Base-by-base conservation (phyloP, 2,329 filamentous ascomycete species). In the Xylariaceae sp. region DNA sequence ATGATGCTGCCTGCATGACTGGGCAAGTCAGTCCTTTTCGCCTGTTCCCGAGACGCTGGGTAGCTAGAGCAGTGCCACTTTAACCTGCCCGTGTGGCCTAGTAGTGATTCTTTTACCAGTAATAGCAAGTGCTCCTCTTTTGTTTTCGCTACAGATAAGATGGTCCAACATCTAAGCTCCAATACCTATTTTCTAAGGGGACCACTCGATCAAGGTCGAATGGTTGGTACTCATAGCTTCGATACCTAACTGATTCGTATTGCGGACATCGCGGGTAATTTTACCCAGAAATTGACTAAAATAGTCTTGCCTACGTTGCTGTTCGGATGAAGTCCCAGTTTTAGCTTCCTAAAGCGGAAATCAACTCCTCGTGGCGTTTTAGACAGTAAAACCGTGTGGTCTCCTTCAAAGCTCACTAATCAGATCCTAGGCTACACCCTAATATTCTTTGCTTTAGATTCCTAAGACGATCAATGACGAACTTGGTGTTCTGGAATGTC, bases 301-400 rank as follows among this genome's bases (percentile, higher is more conserved):
- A 37, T n/a, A 6, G 28, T 39, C 39, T 55, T 31, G 36, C 43
- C 19, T 2, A 39, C 40, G 36, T 24, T 51, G 36, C 23, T 49
- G 17, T 37, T 51, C 46, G 46, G 56, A 36, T 41, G 29, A 51
- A 46, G 37, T 43, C 37, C 49, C 46, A 49, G 12, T 54, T 52
- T 50, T 33, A 64, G 60, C 62, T 65, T 63, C 66, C 62, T 47
- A 52, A 63, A 64, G 52, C 41, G 58, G 67, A 59, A 65, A 61
- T 58, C 31, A 62, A 40, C 60, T 64, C 64, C 62, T n/a, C 60
- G 60, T 47, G 58, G 62, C 58, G 54, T 49, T 60, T 53, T 60
- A 59, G 53, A 26, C 33, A 9, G 6, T 36, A 9, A n/a, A n/a
- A n/a, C n/a, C n/a, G n/a, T n/a, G n/a, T n/a, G n/a, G n/a, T n/a